A percentile compares a stretch with the other conserved stretches of the same genome.
These are phyloP conservation scores for Pneumocystis sp. DNA, from an alignment of 1,139 yeast genomes.

Conservation along the genomic window DNA sequence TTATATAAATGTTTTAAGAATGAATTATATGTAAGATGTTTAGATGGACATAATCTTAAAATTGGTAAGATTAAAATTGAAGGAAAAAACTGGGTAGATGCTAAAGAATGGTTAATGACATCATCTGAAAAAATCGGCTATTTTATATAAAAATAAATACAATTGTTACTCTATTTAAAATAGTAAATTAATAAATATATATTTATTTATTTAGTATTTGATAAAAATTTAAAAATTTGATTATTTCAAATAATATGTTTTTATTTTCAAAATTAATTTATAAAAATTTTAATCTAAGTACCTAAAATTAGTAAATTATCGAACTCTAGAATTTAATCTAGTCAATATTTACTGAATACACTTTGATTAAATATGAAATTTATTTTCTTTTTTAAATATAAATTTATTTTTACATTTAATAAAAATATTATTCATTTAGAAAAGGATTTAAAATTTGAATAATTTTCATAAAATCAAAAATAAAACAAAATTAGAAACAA, in stretches of 20 bases:
- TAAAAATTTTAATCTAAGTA: not conserved
- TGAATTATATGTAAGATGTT: not conserved
- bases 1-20: not conserved
- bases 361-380: no score
- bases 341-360: no score
- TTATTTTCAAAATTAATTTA: not conserved
- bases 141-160: not conserved
- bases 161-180: not conserved
- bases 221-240: not conserved
- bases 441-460: not conserved
- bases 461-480: not conserved
- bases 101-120: not conserved
- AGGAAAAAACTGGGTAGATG: not conserved
- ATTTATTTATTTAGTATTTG: not conserved
- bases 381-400: no score
- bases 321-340: not conserved
- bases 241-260: not conserved
- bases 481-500: not conserved
- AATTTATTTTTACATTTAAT: not conserved
- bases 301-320: no score
- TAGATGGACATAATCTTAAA: not conserved
- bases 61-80: slow-evolving; percentile 1
- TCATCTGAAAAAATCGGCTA: not conserved
- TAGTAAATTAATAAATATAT: not conserved
- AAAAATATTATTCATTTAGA: not conserved